A percentile compares a stretch with the other conserved stretches of the same genome.
Conservation (phyloP, 306 rosid species). For the Herpetospermum pedunculosum region DNA sequence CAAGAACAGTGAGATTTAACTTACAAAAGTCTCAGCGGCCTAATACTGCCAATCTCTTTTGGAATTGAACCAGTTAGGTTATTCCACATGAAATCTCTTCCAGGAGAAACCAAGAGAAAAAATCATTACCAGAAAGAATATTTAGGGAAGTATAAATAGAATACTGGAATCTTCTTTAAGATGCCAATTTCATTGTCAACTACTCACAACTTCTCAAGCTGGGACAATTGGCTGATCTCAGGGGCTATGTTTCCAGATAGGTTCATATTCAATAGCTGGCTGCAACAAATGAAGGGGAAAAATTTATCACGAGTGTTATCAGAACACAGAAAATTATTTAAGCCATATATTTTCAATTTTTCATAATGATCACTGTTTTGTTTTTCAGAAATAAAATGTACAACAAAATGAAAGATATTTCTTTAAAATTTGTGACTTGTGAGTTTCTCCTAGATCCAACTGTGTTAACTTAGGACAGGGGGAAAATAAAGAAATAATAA, state of each 20-base stretch:
- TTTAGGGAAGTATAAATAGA: neutral
- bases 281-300: slow-evolving; percentile 24
- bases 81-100: slow-evolving; percentile 92
- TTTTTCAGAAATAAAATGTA: neutral
- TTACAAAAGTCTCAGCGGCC: slow-evolving; percentile 59
- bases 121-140: slow-evolving; percentile 17
- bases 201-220: slow-evolving; percentile 52
- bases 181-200: neutral
- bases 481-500: neutral
- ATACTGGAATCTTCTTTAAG: neutral
- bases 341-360: neutral
- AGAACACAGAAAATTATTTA: neutral
- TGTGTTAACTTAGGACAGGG: neutral
- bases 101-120: slow-evolving; percentile 21
- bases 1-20: slow-evolving; percentile 17
- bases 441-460: neutral
- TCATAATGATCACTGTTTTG: neutral
- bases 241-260: slow-evolving; percentile 64
- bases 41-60: slow-evolving; percentile 61
- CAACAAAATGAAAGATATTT: neutral
- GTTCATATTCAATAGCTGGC: slow-evolving; percentile 47
- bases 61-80: slow-evolving; percentile 58
- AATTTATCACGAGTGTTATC: no score
- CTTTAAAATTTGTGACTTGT: neutral
- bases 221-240: slow-evolving; percentile 56